Evolutionary conservation across 257 asterid genomes (phyloP).

Genomic region (Verbena officinalis): DNA sequence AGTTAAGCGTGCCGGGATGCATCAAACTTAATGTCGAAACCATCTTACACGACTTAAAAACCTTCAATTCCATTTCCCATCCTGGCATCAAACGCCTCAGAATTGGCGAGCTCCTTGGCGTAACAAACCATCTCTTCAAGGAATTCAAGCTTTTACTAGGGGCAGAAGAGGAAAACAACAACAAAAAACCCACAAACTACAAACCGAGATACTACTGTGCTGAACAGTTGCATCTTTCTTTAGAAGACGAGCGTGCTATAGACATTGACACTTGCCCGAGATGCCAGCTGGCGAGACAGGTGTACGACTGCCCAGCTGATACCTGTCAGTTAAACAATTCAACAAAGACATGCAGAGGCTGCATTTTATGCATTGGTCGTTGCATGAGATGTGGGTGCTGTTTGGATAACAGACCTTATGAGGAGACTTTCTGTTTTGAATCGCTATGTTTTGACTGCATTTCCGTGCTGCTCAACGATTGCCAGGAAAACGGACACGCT

Average conservation of each 20-base stretch:
- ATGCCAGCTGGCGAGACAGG: slow-evolving; percentile 60
- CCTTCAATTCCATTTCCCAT: slow-evolving; percentile 44
- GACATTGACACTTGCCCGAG: slow-evolving; percentile 76
- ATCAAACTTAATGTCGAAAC: slow-evolving; percentile 42
- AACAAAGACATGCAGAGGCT: slow-evolving; percentile 59
- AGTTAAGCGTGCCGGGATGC: slow-evolving; percentile 78
- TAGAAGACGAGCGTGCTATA: slow-evolving; percentile 67
- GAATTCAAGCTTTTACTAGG: slow-evolving; percentile 68
- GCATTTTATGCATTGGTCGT: slow-evolving; percentile 67
- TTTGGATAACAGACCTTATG: slow-evolving; percentile 51
- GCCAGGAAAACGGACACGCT: slow-evolving; percentile 30
- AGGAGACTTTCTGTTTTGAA: slow-evolving; percentile 60
- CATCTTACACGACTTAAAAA: slow-evolving; percentile 51
- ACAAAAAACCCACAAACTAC: slow-evolving; percentile 29
- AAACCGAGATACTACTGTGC: slow-evolving; percentile 50
- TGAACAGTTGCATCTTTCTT: slow-evolving; percentile 51
- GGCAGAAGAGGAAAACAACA: slow-evolving; percentile 36
- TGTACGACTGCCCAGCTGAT: slow-evolving; percentile 76
- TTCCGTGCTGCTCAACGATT: slow-evolving; percentile 31
- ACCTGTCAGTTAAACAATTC: slow-evolving; percentile 53
- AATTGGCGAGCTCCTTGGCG: slow-evolving; percentile 49
- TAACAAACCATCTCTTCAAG: slow-evolving; percentile 46
- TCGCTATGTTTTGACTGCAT: slow-evolving; percentile 53
- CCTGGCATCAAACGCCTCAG: slow-evolving; percentile 71
- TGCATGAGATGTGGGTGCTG: slow-evolving; percentile 79